These are phyloP conservation scores for Cercophora scortea DNA, from an alignment of 495 filamentous ascomycete genomes.

Conservation along the genomic window DNA sequence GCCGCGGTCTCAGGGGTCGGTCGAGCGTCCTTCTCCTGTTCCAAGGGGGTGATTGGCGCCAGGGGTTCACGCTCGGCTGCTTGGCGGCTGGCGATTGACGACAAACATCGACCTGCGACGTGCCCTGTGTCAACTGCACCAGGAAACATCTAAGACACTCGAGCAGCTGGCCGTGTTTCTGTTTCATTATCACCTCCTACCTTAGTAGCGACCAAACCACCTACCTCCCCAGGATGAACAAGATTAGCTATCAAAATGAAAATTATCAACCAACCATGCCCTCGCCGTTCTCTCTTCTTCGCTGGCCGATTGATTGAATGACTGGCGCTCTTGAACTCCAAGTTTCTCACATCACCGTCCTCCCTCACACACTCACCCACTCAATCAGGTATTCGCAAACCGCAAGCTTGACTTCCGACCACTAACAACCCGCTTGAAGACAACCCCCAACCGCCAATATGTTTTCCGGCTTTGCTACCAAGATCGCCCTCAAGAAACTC, in stretches of 20 bases:
- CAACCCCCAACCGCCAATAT: conserved; percentile 18
- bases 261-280: neutral
- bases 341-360: too few relatives aligned
- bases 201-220: neutral
- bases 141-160: neutral
- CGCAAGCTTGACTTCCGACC: neutral
- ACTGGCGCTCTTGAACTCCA: neutral
- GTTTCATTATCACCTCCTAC: neutral
- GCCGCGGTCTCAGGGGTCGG: too few relatives aligned
- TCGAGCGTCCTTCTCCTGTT: too few relatives aligned
- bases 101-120: conserved; percentile 16
- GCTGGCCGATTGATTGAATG: neutral
- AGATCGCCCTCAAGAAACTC: conserved; percentile 38
- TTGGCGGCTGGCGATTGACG: neutral
- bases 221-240: too few relatives aligned
- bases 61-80: too few relatives aligned
- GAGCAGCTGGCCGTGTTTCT: neutral
- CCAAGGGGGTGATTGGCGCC: too few relatives aligned
- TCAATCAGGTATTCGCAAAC: too few relatives aligned
- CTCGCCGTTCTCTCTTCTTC: neutral
- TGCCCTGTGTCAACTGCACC: conserved; percentile 21
- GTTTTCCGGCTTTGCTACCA: conserved; percentile 40
- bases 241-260: too few relatives aligned
- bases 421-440: neutral
- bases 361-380: too few relatives aligned